phyloP scores from a whole-genome alignment of 345 rosid genomes.

The Hibiscus mutabilis region DNA sequence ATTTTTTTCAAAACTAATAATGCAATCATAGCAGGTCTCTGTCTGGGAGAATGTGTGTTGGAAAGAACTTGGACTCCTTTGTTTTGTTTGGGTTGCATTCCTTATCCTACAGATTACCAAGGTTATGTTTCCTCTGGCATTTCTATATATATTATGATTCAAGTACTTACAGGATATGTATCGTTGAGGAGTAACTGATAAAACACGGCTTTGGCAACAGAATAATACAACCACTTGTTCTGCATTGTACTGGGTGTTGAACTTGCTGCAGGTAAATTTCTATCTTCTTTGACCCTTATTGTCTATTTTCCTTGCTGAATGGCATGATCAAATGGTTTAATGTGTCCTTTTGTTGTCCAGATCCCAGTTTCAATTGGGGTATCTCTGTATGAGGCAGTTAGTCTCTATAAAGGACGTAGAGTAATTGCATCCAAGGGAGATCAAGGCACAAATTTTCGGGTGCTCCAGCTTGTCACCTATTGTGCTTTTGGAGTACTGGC shows the following conservation, averaged over 20 bases:
- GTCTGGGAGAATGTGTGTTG: conserved; percentile 60
- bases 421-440: conserved; percentile 60
- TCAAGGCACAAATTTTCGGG: conserved; percentile 25
- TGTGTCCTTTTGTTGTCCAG: conserved; percentile 20
- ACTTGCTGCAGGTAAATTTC: conserved; percentile 49
- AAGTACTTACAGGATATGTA: not conserved
- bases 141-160: not conserved
- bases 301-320: not conserved
- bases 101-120: conserved; percentile 58
- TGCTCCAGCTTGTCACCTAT: conserved; percentile 46
- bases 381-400: conserved; percentile 53
- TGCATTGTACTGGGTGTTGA: conserved; percentile 49
- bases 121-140: conserved; percentile 30
- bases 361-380: conserved; percentile 67
- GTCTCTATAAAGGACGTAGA: conserved; percentile 59
- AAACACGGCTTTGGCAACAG: conserved; percentile 32
- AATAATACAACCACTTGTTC: conserved; percentile 50
- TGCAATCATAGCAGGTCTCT: conserved; percentile 32
- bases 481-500: conserved; percentile 55
- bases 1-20: not conserved
- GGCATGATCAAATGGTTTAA: not conserved
- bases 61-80: conserved; percentile 82
- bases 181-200: conserved; percentile 13
- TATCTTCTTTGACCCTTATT: not conserved
- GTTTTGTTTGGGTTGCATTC: conserved; percentile 67